phyloP scores from a whole-genome alignment of 1,139 yeast genomes.

The Protomyces gravidus region DNA sequence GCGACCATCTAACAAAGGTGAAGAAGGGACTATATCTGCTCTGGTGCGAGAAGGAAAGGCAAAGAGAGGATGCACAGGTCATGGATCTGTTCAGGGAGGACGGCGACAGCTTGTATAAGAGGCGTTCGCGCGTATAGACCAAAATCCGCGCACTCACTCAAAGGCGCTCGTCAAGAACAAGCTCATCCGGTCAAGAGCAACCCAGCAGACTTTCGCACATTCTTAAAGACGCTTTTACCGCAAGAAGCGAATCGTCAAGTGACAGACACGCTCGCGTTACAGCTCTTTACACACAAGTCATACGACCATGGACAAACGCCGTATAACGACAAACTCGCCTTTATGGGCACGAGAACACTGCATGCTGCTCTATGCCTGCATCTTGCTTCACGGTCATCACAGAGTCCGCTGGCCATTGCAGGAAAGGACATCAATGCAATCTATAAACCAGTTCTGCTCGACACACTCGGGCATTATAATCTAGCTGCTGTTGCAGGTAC shows the following conservation, averaged over 20 bases:
- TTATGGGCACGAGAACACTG: constrained; percentile 19
- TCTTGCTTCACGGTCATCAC: constrained; percentile 5
- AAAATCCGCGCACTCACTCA: not conserved
- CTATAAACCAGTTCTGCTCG: not conserved
- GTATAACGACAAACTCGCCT: constrained; percentile 28
- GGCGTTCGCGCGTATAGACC: not conserved
- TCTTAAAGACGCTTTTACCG: not conserved
- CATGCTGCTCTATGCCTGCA: not conserved
- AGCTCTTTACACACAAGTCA: constrained; percentile 29
- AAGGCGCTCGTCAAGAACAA: not conserved
- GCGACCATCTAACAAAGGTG: too few relatives aligned
- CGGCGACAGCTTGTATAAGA: not conserved
- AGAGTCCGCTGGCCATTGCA: constrained; percentile 4
- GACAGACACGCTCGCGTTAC: constrained; percentile 15
- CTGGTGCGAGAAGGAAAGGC: too few relatives aligned
- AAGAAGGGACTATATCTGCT: too few relatives aligned
- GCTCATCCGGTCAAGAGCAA: not conserved
- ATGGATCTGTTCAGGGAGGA: not conserved
- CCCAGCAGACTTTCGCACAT: not conserved
- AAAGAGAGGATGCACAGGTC: not conserved
- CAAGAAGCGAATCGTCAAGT: not conserved
- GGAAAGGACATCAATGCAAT: constrained; percentile 3
- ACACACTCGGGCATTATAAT: not conserved
- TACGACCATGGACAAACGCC: constrained; percentile 20
- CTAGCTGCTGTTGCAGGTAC: not conserved